Evolutionary conservation across 2,329 filamentous ascomycete species (phyloP), one percentile per base, ranked within the genome.

Genomic region (Biscogniauxia mediterranea): DNA sequence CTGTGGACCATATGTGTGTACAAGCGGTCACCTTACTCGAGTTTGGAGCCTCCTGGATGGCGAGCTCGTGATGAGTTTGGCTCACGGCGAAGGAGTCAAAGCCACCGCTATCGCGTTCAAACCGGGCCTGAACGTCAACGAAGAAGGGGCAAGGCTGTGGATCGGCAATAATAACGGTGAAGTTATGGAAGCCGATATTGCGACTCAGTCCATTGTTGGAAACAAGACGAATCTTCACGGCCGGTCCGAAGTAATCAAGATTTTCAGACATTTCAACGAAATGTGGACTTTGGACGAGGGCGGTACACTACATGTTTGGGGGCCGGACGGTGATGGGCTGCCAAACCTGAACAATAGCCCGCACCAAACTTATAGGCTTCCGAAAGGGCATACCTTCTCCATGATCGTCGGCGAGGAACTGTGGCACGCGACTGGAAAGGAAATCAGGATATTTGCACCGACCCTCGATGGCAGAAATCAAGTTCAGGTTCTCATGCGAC

Each of bases 221-320:
- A 89, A 84, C 19, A 91, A 90, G 69, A 78, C 84, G 1, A 87
- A 82, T 56, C 90, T 91, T 1, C 95, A 98, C 70, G 86, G 88
- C 7, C 87, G 91, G 51, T 84, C 87, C 63, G 91, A 96, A 68
- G 85, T 99, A 56, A 85, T 91, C 65, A 92, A 88, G 69, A 96
- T 99, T 51, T 90, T 92, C 72, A 87, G 95, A 49, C 90, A 96
- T 74, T 89, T 87, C 64, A 92, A 92, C 67, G 91, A 97, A 70
- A 85, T 99, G 74, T 99, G 95, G 95, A 93, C 93, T 0, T 76
- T 99, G 54, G 95, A 98, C 73, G 93, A 97, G 65, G 87, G 90
- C 54, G 95, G 95, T 11, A 91, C 90, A 53, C 79, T 99, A 15
- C 88, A 92, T 66, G 85, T 98, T 5, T 99, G 95, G 95, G 88